These are phyloP conservation scores for Dioscorea zingiberensis DNA, from an alignment of 106 monocot species.

Conservation along the genomic window DNA sequence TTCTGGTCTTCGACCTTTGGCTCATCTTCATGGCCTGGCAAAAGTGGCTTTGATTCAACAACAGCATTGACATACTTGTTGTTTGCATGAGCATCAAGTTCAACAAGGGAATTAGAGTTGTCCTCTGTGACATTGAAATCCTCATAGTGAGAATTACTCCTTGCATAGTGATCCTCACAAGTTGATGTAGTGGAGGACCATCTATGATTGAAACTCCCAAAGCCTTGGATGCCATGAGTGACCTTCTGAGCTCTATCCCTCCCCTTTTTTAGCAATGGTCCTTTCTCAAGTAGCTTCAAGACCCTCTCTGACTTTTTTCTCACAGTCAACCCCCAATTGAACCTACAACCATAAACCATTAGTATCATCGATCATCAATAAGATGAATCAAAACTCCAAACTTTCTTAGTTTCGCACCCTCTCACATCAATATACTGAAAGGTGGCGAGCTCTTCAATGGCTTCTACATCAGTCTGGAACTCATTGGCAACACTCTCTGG, in stretches of 20 bases:
- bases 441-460: slow-evolving; percentile 23
- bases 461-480: slow-evolving; percentile 39
- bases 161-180: slow-evolving; percentile 11
- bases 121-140: slow-evolving; percentile 1
- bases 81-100: too few species aligned
- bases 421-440: slow-evolving; percentile 70
- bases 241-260: slow-evolving; percentile 50
- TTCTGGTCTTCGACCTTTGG: slow-evolving; percentile 11
- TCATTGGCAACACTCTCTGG: slow-evolving; percentile 63
- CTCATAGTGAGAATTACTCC: slow-evolving; percentile 38
- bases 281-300: slow-evolving; percentile 66
- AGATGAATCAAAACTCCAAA: not conserved
- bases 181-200: slow-evolving; percentile 2
- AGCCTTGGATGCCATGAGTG: slow-evolving; percentile 61
- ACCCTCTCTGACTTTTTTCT: slow-evolving; percentile 74
- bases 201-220: slow-evolving; percentile 50
- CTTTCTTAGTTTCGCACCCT: slow-evolving; percentile 37
- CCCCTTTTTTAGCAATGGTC: slow-evolving; percentile 50
- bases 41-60: slow-evolving; percentile 15
- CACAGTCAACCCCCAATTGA: slow-evolving; percentile 67
- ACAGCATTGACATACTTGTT: too few species aligned
- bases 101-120: too few species aligned
- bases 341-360: slow-evolving; percentile 25
- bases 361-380: not conserved
- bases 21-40: not conserved